These are phyloP conservation scores for Aspergillus asperescens DNA, from an alignment of 495 filamentous ascomycete species.

Conservation along the genomic window DNA sequence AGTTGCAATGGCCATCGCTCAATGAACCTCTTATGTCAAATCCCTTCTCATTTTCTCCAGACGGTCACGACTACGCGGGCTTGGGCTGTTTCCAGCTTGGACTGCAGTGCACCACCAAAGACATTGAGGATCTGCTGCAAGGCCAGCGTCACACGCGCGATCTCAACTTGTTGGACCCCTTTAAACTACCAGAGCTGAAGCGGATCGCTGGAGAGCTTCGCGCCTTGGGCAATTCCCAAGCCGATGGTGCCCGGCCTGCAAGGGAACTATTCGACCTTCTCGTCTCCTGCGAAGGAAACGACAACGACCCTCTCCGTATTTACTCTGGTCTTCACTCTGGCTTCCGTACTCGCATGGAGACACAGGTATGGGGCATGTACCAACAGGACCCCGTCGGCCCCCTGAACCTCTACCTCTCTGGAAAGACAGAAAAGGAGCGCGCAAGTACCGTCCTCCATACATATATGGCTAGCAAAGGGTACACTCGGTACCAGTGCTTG, in stretches of 20 bases:
- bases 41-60: constrained; percentile 14
- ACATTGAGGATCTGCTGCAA: constrained; percentile 14
- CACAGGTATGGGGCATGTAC: constrained; percentile 15
- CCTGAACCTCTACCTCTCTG: constrained; percentile 13
- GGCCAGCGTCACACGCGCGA: constrained; percentile 14
- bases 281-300: constrained; percentile 1
- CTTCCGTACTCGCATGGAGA: constrained; percentile 16
- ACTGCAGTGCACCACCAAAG: constrained; percentile 12
- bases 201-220: constrained; percentile 4
- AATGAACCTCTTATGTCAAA: constrained; percentile 8
- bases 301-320: constrained; percentile 10
- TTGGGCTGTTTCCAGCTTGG: constrained; percentile 21
- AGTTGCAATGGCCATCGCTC: constrained; percentile 8
- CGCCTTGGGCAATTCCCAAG: not conserved
- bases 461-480: constrained; percentile 36
- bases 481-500: constrained; percentile 39
- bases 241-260: not conserved
- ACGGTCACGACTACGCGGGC: constrained; percentile 10
- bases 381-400: constrained; percentile 6
- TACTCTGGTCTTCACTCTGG: constrained; percentile 18
- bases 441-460: constrained; percentile 28
- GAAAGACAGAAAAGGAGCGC: constrained; percentile 12
- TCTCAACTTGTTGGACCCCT: constrained; percentile 12
- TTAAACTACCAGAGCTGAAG: constrained; percentile 10
- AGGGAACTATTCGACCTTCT: constrained; percentile 11